Conservation (phyloP, 345 rosid species). For the Salix dunnii region DNA sequence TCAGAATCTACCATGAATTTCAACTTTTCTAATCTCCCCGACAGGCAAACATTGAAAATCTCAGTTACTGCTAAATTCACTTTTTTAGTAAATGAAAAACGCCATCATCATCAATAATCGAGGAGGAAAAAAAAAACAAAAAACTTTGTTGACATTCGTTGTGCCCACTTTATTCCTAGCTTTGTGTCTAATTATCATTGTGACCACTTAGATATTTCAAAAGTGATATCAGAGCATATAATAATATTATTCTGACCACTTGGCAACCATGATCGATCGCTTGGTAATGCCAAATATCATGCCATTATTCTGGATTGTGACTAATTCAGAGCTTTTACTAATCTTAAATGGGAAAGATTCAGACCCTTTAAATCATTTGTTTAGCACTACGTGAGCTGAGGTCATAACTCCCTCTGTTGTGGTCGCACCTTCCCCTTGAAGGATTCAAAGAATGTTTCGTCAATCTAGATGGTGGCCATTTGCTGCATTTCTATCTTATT, state of each 20-base stretch:
- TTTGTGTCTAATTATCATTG: slow-evolving; percentile 4
- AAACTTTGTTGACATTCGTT: slow-evolving; percentile 8
- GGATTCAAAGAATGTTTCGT: background rate
- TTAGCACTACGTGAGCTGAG: background rate
- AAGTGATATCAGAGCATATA: background rate
- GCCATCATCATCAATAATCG: background rate
- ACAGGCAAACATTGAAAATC: background rate
- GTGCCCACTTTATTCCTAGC: background rate
- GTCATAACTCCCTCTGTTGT: background rate
- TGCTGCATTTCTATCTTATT: background rate
- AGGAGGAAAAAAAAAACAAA: background rate
- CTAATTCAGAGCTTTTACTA: background rate
- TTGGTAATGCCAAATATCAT: background rate
- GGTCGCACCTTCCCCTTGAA: background rate
- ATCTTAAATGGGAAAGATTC: background rate
- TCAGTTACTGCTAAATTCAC: background rate
- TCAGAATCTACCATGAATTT: background rate
- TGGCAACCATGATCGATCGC: background rate
- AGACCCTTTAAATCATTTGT: background rate
- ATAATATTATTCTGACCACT: slow-evolving; percentile 2
- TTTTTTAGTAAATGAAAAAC: background rate
- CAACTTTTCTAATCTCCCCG: background rate
- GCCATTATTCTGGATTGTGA: background rate
- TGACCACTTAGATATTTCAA: slow-evolving; percentile 4
- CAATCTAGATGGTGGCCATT: background rate